These are phyloP conservation scores for Tetrapisispora fleetii DNA, from an alignment of 805 yeast genomes.

Conservation along the genomic window DNA sequence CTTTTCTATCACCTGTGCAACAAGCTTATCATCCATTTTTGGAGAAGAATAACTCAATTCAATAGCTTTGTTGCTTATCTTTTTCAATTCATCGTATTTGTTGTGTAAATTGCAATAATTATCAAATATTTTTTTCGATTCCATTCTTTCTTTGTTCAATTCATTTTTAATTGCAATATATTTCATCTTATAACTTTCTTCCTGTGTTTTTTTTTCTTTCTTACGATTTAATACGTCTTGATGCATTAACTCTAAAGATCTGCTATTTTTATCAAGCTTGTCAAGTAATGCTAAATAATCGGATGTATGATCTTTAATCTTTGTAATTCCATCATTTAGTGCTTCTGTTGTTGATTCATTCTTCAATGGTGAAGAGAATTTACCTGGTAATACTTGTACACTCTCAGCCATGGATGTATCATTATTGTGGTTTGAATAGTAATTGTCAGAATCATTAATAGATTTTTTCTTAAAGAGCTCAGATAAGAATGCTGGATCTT, in stretches of 20 bases:
- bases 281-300: constrained; percentile 17
- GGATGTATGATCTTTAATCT: neutral
- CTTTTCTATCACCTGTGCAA: constrained; percentile 12
- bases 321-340: no score
- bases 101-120: constrained; percentile 26
- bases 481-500: constrained; percentile 19
- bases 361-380: constrained; percentile 24
- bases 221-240: constrained; percentile 7
- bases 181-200: constrained; percentile 14
- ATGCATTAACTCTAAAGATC: constrained; percentile 9
- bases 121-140: constrained; percentile 29
- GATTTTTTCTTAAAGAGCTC: constrained; percentile 11
- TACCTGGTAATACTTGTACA: constrained; percentile 19
- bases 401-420: neutral
- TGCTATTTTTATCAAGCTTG: constrained; percentile 20
- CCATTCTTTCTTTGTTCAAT: constrained; percentile 27
- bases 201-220: constrained; percentile 5
- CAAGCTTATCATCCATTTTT: constrained; percentile 21
- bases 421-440: neutral
- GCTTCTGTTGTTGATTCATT: neutral
- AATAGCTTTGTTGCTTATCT: constrained; percentile 1
- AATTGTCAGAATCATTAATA: no score
- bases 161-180: constrained; percentile 24
- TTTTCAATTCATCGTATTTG: constrained; percentile 25
- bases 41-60: constrained; percentile 10